Evolutionary conservation across 306 rosid genomes (phyloP).

Genomic region (Cajanus cajan): DNA sequence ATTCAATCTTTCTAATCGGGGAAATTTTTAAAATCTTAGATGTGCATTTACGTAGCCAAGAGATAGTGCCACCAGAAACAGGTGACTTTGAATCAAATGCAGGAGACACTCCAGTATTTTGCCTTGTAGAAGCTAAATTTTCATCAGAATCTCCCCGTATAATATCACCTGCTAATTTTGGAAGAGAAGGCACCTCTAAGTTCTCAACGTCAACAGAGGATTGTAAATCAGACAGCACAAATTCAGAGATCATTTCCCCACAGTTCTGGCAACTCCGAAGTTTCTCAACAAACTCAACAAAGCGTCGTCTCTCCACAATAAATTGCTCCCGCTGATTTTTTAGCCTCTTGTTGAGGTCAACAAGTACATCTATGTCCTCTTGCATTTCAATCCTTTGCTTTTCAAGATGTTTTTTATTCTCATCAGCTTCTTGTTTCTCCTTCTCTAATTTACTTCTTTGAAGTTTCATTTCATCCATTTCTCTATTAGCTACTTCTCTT

Average conservation of each 20-base stretch:
- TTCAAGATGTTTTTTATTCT: slow-evolving; percentile 67
- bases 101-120: slow-evolving; percentile 48
- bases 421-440: slow-evolving; percentile 71
- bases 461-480: slow-evolving; percentile 81
- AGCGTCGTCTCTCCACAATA: slow-evolving; percentile 68
- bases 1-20: slow-evolving; percentile 55
- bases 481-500: slow-evolving; percentile 81
- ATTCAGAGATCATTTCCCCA: slow-evolving; percentile 69
- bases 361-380: slow-evolving; percentile 79
- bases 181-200: slow-evolving; percentile 58
- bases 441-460: slow-evolving; percentile 71
- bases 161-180: slow-evolving; percentile 49
- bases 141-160: slow-evolving; percentile 44
- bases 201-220: slow-evolving; percentile 61
- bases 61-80: slow-evolving; percentile 67
- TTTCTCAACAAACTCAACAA: slow-evolving; percentile 68
- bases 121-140: slow-evolving; percentile 46
- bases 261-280: slow-evolving; percentile 69
- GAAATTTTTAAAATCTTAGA: slow-evolving; percentile 79
- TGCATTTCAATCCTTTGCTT: slow-evolving; percentile 79
- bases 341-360: slow-evolving; percentile 69
- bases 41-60: slow-evolving; percentile 92
- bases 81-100: slow-evolving; percentile 50
- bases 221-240: slow-evolving; percentile 69
- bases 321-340: slow-evolving; percentile 74